Conservation (phyloP, 495 filamentous ascomycete genomes). For the Margaritispora aquatica region DNA sequence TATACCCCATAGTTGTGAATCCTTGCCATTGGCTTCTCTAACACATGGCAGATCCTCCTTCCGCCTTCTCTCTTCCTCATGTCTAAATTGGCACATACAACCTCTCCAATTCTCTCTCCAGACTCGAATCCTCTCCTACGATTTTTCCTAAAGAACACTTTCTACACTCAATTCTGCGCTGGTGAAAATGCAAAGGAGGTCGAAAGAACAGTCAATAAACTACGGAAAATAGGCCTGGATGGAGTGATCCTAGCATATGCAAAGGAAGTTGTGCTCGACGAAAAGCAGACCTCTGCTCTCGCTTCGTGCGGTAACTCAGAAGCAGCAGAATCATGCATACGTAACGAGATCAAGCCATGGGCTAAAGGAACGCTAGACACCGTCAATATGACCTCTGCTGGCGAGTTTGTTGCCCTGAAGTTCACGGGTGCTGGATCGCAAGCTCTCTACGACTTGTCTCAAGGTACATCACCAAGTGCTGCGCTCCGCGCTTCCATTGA, state of each 20-base stretch:
- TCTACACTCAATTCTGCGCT: conserved; percentile 82
- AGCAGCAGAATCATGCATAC: conserved; percentile 38
- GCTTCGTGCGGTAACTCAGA: conserved; percentile 23
- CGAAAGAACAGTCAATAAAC: conserved; percentile 44
- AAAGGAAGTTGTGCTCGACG: conserved; percentile 60
- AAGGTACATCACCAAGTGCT: conserved; percentile 49
- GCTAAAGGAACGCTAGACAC: conserved; percentile 68
- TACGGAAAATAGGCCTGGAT: conserved; percentile 62
- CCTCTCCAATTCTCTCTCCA: conserved; percentile 49
- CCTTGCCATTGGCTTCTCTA: conserved; percentile 1
- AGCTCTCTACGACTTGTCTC: conserved; percentile 57
- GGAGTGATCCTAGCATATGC: conserved; percentile 78
- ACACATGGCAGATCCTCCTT: conserved; percentile 44
- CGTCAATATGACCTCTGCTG: conserved; percentile 62
- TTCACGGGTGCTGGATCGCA: conserved; percentile 87
- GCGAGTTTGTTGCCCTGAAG: conserved; percentile 87
- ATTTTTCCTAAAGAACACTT: conserved; percentile 62
- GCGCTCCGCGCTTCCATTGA: conserved; percentile 64
- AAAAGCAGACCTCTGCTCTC: conserved; percentile 38
- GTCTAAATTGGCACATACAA: conserved; percentile 62
- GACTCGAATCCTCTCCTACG: conserved; percentile 50
- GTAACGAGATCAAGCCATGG: conserved; percentile 66
- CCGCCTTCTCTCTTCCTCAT: conserved; percentile 64
- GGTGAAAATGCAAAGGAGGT: conserved; percentile 63
- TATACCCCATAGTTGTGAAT: background rate